These are phyloP conservation scores for Tulasnella sp. DNA, from an alignment of 768 basidiomycete species.

Conservation along the genomic window DNA sequence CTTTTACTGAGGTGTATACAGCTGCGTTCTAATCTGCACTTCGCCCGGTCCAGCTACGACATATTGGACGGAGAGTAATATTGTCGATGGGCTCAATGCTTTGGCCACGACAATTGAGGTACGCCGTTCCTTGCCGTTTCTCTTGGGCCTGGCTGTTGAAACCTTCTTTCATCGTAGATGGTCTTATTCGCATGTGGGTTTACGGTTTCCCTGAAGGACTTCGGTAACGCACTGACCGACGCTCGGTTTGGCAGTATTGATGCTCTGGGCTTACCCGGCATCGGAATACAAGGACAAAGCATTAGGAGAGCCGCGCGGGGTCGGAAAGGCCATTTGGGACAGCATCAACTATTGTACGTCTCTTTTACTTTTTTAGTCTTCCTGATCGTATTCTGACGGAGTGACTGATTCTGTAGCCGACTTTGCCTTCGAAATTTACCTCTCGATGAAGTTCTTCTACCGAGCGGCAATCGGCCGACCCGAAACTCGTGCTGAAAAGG, in stretches of 20 bases:
- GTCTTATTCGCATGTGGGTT: constrained; percentile 65
- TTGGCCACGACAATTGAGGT: constrained; percentile 85
- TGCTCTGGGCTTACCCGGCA: constrained; percentile 83
- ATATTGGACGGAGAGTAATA: constrained; percentile 84
- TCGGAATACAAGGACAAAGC: constrained; percentile 58
- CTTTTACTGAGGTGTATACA: not conserved
- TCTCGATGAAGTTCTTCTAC: constrained; percentile 66
- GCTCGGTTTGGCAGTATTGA: constrained; percentile 46
- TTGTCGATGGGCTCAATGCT: constrained; percentile 82
- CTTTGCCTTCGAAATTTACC: constrained; percentile 64
- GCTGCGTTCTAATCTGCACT: not conserved
- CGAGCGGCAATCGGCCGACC: constrained; percentile 48
- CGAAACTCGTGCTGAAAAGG: constrained; percentile 38
- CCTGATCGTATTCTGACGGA: constrained; percentile 31
- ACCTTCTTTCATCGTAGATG: constrained; percentile 57
- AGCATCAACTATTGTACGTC: constrained; percentile 53
- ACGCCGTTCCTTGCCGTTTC: constrained; percentile 28
- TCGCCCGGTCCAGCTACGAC: constrained; percentile 55
- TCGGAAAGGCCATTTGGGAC: constrained; percentile 76
- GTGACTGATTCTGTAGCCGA: constrained; percentile 52
- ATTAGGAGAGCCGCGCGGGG: constrained; percentile 47
- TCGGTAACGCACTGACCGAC: not conserved
- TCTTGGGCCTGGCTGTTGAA: constrained; percentile 14
- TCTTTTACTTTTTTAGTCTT: not conserved
- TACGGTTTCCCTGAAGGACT: not conserved